phyloP scores from a whole-genome alignment of 768 basidiomycete genomes.

The Lactifluus piperatus region DNA sequence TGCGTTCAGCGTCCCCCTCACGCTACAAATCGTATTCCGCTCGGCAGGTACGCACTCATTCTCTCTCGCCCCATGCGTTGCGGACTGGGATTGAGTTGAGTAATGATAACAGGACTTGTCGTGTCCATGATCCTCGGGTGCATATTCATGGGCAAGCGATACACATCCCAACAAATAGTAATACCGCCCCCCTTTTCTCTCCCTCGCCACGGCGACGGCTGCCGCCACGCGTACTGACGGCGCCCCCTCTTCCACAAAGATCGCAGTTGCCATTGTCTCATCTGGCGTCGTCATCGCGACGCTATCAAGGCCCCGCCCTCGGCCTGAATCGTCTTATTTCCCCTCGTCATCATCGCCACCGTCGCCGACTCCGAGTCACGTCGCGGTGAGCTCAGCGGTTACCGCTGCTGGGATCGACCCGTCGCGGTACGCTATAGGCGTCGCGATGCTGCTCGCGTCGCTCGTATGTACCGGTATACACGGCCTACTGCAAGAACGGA shows the following conservation, averaged over 20 bases:
- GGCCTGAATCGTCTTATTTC: constrained; percentile 26
- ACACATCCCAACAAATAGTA: constrained; percentile 4
- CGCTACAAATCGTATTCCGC: constrained; percentile 77
- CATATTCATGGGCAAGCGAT: constrained; percentile 15
- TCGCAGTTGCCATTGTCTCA: constrained; percentile 59
- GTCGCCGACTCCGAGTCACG: not conserved
- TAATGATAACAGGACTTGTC: constrained; percentile 8
- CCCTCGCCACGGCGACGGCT: not conserved
- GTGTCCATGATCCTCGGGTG: constrained; percentile 20
- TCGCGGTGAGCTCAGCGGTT: constrained; percentile 3
- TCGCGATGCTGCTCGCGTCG: constrained; percentile 57
- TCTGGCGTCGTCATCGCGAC: constrained; percentile 67
- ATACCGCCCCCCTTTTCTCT: not conserved
- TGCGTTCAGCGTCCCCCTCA: constrained; percentile 65
- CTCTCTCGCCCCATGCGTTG: not conserved
- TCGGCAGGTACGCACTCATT: constrained; percentile 52
- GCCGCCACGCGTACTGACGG: not conserved
- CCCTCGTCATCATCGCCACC: not conserved
- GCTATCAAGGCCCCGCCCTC: constrained; percentile 43
- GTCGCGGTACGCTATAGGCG: constrained; percentile 52
- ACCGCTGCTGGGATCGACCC: constrained; percentile 9
- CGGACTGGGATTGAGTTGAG: not conserved
- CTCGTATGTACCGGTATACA: constrained; percentile 59
- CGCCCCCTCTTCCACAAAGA: constrained; percentile 28
- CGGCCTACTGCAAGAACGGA: constrained; percentile 69